Evolutionary conservation across 1,139 yeast genomes (phyloP).

Genomic region (Protomyces macrosporus): DNA sequence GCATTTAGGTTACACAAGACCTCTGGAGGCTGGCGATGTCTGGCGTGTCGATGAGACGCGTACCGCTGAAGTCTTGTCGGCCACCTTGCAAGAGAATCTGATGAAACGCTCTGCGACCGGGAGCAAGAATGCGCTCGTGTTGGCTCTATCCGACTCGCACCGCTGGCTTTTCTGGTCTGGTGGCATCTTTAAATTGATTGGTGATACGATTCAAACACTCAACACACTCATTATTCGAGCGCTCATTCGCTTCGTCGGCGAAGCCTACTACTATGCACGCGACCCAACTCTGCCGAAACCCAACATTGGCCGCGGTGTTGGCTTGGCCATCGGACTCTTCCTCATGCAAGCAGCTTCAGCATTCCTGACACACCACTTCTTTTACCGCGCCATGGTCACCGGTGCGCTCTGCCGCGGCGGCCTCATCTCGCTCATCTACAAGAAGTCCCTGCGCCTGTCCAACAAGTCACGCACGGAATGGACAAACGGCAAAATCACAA

Average conservation of each 20-base stretch:
- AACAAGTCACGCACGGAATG: slow-evolving; percentile 56
- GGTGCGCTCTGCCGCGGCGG: slow-evolving; percentile 69
- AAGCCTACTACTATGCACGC: slow-evolving; percentile 34
- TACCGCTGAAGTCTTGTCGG: slow-evolving; percentile 45
- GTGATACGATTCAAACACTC: slow-evolving; percentile 51
- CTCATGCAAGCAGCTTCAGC: slow-evolving; percentile 48
- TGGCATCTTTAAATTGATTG: slow-evolving; percentile 43
- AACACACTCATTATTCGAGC: slow-evolving; percentile 50
- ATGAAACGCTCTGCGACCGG: slow-evolving; percentile 39
- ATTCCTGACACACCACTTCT: slow-evolving; percentile 56
- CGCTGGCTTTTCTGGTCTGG: slow-evolving; percentile 48
- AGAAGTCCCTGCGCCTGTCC: slow-evolving; percentile 59
- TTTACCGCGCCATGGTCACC: slow-evolving; percentile 55
- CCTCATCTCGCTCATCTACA: slow-evolving; percentile 58
- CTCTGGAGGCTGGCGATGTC: slow-evolving; percentile 59
- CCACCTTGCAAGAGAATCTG: slow-evolving; percentile 43
- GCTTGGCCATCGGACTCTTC: slow-evolving; percentile 56
- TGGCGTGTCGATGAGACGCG: slow-evolving; percentile 49
- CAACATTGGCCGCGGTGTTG: slow-evolving; percentile 50
- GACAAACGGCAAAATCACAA: slow-evolving; percentile 65
- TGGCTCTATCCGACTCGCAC: slow-evolving; percentile 55
- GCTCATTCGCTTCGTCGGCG: slow-evolving; percentile 47
- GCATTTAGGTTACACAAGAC: slow-evolving; percentile 70
- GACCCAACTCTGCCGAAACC: slow-evolving; percentile 26
- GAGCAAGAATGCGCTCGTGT: slow-evolving; percentile 39